Percentiles rank a stretch among this genome's conserved stretches.
These are phyloP conservation scores for Lentinula sp. DNA, from an alignment of 768 basidiomycete genomes.

Conservation along the genomic window DNA sequence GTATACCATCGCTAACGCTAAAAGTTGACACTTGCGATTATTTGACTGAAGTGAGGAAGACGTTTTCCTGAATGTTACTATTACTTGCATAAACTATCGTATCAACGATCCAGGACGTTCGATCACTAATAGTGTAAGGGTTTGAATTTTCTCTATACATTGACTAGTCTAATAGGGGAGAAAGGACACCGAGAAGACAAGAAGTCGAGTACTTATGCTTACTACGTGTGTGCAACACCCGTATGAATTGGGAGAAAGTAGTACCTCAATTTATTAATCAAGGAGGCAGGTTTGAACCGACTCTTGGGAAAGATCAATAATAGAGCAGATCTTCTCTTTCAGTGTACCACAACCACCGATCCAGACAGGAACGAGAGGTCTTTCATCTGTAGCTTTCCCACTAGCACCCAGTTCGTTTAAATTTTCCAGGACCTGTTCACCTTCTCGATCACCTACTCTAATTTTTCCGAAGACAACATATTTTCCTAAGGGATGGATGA, in stretches of 20 bases:
- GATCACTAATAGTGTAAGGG: no score
- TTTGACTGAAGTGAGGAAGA: no score
- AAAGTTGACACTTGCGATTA: no score
- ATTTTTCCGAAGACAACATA: conserved; percentile 11
- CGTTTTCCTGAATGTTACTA: no score
- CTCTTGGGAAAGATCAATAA: background rate
- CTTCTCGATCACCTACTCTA: conserved; percentile 23
- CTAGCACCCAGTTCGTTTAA: conserved; percentile 35
- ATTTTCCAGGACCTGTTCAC: conserved; percentile 53
- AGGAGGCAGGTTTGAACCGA: background rate
- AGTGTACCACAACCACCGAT: conserved; percentile 4
- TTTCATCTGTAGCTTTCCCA: background rate
- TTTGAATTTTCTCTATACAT: no score
- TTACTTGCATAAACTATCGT: no score
- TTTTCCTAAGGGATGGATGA: conserved; percentile 1
- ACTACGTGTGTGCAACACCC: background rate
- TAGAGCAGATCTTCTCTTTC: background rate
- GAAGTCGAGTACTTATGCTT: background rate
- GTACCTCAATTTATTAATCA: background rate
- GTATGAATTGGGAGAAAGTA: background rate
- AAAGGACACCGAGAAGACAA: background rate
- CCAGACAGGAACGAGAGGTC: conserved; percentile 5
- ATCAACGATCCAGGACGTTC: no score
- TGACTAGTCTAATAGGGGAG: no score
- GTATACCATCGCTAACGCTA: background rate